These are phyloP conservation scores for Carpinus fangiana DNA, from an alignment of 306 rosid genomes.

Conservation along the genomic window DNA sequence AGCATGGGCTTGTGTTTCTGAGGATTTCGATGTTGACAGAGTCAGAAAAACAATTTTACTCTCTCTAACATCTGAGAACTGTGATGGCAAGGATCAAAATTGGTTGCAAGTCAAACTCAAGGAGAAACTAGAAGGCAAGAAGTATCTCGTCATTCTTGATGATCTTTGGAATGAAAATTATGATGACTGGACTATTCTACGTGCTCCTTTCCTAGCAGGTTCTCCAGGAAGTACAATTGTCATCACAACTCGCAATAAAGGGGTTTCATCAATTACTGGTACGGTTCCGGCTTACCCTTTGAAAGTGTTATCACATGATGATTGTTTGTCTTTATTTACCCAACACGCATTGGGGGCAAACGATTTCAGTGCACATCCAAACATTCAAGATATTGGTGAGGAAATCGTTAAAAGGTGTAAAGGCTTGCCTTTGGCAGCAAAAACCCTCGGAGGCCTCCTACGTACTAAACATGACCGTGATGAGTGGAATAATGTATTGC, in stretches of 20 bases:
- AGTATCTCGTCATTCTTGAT: not conserved
- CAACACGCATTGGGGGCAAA: conserved; percentile 1
- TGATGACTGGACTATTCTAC: not conserved
- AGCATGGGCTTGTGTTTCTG: no score
- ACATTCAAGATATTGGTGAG: not conserved
- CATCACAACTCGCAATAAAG: not conserved
- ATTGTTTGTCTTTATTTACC: not conserved
- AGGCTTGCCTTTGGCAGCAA: conserved; percentile 5
- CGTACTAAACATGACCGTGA: not conserved
- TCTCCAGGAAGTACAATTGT: conserved; percentile 8
- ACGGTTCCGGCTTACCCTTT: no score
- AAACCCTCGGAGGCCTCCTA: conserved; percentile 4
- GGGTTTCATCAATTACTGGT: no score
- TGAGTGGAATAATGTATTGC: not conserved
- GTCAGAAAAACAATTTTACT: no score
- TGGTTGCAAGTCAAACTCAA: not conserved
- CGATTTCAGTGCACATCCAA: not conserved
- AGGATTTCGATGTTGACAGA: no score
- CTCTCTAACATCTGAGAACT: no score
- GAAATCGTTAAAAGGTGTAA: not conserved
- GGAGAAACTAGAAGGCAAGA: not conserved
- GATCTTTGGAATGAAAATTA: not conserved
- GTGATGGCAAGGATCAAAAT: not conserved
- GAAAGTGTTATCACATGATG: no score
- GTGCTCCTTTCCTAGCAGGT: not conserved